Evolutionary conservation across 495 filamentous ascomycete genomes (phyloP).

Genomic region (Neurospora sp.): DNA sequence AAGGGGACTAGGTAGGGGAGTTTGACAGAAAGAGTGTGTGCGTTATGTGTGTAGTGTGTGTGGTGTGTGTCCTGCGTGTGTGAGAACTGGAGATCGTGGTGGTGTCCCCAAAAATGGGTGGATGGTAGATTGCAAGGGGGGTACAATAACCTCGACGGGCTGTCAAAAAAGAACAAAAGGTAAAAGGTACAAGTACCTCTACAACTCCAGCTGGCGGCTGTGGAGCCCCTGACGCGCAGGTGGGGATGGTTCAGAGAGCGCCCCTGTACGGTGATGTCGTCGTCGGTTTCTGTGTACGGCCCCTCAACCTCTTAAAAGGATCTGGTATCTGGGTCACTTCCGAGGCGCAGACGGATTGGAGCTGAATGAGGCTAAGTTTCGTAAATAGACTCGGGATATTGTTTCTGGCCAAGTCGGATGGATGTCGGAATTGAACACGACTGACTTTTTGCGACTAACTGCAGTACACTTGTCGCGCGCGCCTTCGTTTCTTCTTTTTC

Average conservation of each 20-base stretch:
- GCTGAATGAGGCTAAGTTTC: neutral
- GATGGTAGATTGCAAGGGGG: neutral
- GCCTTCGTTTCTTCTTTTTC: neutral
- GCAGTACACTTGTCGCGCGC: neutral
- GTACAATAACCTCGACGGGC: neutral
- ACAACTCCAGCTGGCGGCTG: neutral
- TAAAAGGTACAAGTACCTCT: neutral
- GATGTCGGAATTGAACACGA: neutral
- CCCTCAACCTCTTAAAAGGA: neutral
- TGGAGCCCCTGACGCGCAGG: conserved; percentile 5
- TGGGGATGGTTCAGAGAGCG: neutral
- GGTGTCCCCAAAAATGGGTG: neutral
- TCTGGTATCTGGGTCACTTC: neutral
- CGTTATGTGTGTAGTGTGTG: neutral
- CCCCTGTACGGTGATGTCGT: conserved; percentile 6
- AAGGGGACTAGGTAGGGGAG: neutral
- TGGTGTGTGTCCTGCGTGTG: neutral
- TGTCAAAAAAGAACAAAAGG: neutral
- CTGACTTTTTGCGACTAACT: neutral
- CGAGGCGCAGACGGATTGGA: neutral
- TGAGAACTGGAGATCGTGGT: neutral
- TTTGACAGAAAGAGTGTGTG: neutral
- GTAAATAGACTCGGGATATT: neutral
- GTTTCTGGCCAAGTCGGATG: neutral
- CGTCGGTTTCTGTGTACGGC: neutral